Percentiles rank a stretch among this genome's conserved stretches.
Conservation (phyloP, 495 filamentous ascomycete species). For the Daldinia concentrica region DNA sequence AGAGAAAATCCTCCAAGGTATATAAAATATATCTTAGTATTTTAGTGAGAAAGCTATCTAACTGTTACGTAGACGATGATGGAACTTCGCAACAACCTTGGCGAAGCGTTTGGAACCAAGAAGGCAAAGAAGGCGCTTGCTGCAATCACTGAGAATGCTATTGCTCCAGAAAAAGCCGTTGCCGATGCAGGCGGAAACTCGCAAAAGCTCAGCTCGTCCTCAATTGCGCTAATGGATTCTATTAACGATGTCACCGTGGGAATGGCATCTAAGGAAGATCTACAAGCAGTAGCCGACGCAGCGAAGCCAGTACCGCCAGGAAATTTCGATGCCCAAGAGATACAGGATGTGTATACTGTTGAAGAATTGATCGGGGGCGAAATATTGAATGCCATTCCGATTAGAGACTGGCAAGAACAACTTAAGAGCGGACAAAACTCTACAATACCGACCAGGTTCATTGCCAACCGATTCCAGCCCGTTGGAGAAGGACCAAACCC, state of each 20-base stretch:
- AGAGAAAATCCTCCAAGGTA: slow-evolving; percentile 53
- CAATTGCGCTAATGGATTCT: slow-evolving; percentile 68
- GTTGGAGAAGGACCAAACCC: slow-evolving; percentile 66
- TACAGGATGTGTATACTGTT: slow-evolving; percentile 84
- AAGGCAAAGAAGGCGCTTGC: slow-evolving; percentile 88
- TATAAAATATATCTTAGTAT: slow-evolving; percentile 27
- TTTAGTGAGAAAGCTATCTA: slow-evolving; percentile 24
- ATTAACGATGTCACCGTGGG: slow-evolving; percentile 65
- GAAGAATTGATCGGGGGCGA: slow-evolving; percentile 72
- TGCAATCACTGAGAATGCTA: slow-evolving; percentile 80
- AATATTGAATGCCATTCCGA: slow-evolving; percentile 66
- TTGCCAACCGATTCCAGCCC: slow-evolving; percentile 67
- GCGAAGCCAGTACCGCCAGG: slow-evolving; percentile 81
- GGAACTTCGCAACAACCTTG: slow-evolving; percentile 74
- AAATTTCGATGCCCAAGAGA: slow-evolving; percentile 73
- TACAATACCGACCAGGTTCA: slow-evolving; percentile 69
- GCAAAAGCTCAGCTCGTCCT: slow-evolving; percentile 62
- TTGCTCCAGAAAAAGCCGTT: slow-evolving; percentile 55
- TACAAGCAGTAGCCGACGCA: slow-evolving; percentile 72
- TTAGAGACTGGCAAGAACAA: slow-evolving; percentile 79
- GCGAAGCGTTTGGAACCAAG: slow-evolving; percentile 91
- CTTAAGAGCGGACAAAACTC: slow-evolving; percentile 66
- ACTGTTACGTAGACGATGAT: slow-evolving; percentile 60
- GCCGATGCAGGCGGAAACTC: slow-evolving; percentile 51
- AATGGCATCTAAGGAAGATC: slow-evolving; percentile 67